A percentile compares a stretch with the other conserved stretches of the same genome.
Evolutionary conservation across 805 yeast species (phyloP).

Genomic region (Trichomonascus vanleenenianus): DNA sequence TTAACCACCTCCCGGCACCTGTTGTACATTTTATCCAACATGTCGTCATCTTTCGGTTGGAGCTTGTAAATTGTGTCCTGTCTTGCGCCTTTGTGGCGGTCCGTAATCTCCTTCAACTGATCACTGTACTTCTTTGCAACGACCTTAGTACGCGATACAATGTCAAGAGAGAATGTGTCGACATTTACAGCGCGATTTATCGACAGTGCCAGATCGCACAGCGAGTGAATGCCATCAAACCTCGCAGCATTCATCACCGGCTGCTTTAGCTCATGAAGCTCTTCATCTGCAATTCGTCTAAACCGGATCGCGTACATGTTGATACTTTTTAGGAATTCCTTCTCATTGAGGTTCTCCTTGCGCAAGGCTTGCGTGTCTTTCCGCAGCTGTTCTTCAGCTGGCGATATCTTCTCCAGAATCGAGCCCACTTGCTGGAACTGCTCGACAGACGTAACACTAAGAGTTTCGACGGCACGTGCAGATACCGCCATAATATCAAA

Average conservation of each 20-base stretch:
- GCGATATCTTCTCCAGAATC: neutral
- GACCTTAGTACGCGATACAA: slow-evolving; percentile 1
- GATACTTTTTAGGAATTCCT: neutral
- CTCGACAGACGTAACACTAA: neutral
- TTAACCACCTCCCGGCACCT: neutral
- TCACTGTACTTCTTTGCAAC: neutral
- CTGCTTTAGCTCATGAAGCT: neutral
- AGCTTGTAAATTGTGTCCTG: too few species aligned
- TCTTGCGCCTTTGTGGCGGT: too few species aligned
- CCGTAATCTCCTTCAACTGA: neutral
- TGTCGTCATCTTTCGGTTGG: too few species aligned
- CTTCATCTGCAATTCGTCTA: neutral
- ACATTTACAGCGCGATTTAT: neutral
- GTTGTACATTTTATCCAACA: too few species aligned
- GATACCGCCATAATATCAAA: slow-evolving; percentile 4
- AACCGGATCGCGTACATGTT: neutral
- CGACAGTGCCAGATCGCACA: neutral
- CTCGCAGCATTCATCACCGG: neutral
- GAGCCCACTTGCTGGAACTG: neutral
- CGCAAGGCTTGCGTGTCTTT: neutral
- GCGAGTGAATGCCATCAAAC: neutral
- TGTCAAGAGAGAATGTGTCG: neutral
- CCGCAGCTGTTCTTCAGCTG: neutral
- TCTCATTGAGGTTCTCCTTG: neutral
- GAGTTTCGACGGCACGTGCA: neutral